A percentile compares a stretch with the other conserved stretches of the same genome.
Conservation (phyloP, 495 filamentous ascomycete species). For the Jackrogersella minutella region DNA sequence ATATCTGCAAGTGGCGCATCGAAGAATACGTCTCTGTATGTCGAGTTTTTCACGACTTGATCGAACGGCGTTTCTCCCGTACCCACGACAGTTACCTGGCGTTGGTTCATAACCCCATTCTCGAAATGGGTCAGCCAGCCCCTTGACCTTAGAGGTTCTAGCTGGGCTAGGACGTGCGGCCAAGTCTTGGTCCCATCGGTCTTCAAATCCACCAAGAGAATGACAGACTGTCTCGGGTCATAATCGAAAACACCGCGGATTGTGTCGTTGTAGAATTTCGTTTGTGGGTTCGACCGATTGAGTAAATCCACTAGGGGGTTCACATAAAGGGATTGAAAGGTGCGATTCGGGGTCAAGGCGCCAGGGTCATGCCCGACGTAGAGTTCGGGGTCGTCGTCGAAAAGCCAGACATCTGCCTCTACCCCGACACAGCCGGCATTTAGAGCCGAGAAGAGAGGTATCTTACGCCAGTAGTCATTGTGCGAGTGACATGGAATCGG, state of each 20-base stretch:
- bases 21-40: constrained; percentile 70
- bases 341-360: constrained; percentile 62
- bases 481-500: constrained; percentile 81
- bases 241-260: constrained; percentile 68
- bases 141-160: constrained; percentile 69
- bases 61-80: constrained; percentile 82
- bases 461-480: constrained; percentile 88
- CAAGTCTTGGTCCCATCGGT: constrained; percentile 58
- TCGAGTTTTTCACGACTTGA: constrained; percentile 54
- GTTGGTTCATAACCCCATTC: constrained; percentile 56
- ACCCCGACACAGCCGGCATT: constrained; percentile 74
- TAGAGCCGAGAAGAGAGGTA: constrained; percentile 73
- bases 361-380: constrained; percentile 66
- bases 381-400: constrained; percentile 64
- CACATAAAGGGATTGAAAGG: constrained; percentile 70
- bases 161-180: constrained; percentile 64
- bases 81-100: constrained; percentile 78
- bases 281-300: constrained; percentile 59
- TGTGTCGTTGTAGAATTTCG: constrained; percentile 52
- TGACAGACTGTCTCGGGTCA: constrained; percentile 66
- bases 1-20: constrained; percentile 67
- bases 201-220: constrained; percentile 79
- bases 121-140: constrained; percentile 68
- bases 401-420: constrained; percentile 91
- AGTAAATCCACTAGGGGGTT: constrained; percentile 68